These are phyloP conservation scores for Saccharomycodes ludwigii DNA, from an alignment of 805 yeast species.

Conservation along the genomic window DNA sequence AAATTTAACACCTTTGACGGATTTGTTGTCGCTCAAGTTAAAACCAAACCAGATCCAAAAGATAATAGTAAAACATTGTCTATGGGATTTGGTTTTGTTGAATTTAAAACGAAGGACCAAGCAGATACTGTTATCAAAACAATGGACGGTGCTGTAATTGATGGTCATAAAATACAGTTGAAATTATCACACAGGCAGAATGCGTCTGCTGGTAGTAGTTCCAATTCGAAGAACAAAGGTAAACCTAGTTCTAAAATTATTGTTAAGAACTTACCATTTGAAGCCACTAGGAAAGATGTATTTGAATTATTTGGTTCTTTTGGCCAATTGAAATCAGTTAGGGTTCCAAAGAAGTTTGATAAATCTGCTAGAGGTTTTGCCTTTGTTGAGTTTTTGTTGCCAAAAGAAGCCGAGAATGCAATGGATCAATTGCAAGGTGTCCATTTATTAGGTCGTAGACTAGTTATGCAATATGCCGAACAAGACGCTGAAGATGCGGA, in stretches of 20 bases:
- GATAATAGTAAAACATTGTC: conserved; percentile 54
- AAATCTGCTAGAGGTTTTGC: conserved; percentile 95
- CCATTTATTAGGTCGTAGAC: conserved; percentile 87
- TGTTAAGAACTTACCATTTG: conserved; percentile 95
- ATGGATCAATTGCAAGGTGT: conserved; percentile 91
- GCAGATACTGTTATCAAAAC: conserved; percentile 67
- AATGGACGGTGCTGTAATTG: conserved; percentile 65
- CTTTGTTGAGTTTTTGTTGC: conserved; percentile 79
- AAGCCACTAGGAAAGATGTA: conserved; percentile 87
- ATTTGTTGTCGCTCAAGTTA: conserved; percentile 69
- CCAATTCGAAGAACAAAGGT: conserved; percentile 24
- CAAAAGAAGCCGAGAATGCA: conserved; percentile 88
- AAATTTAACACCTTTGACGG: conserved; percentile 66
- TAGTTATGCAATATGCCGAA: conserved; percentile 88
- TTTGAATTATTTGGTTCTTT: conserved; percentile 86
- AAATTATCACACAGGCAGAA: conserved; percentile 77
- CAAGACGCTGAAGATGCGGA: conserved; percentile 74
- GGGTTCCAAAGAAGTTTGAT: conserved; percentile 94
- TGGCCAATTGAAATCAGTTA: conserved; percentile 86
- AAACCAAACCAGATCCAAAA: conserved; percentile 80
- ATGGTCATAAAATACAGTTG: conserved; percentile 83
- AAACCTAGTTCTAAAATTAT: conserved; percentile 62
- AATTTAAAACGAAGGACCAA: conserved; percentile 64
- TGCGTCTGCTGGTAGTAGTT: conserved; percentile 16
- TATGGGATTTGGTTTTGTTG: conserved; percentile 98